Conservation (phyloP, 1,139 yeast genomes). For the Candida mesenterica region DNA sequence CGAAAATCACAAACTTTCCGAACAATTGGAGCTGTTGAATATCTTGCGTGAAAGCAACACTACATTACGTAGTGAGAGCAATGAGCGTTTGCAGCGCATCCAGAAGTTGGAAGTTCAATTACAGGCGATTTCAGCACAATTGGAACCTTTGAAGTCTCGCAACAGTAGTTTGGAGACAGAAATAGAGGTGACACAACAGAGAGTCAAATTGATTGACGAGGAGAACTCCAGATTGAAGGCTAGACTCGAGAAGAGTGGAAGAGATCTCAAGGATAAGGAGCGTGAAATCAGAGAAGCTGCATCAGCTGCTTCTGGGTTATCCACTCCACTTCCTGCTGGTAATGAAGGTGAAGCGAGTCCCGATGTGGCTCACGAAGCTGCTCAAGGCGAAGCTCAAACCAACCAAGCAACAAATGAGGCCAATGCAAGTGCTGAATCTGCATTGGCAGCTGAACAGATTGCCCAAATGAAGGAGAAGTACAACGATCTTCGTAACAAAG, state of each 20-base stretch:
- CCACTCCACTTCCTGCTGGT: background rate
- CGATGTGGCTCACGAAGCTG: slow-evolving; percentile 2
- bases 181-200: slow-evolving; percentile 33
- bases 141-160: slow-evolving; percentile 22
- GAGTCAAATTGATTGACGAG: slow-evolving; percentile 33
- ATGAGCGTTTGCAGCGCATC: slow-evolving; percentile 23
- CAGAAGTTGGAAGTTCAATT: slow-evolving; percentile 23
- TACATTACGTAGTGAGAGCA: slow-evolving; percentile 58
- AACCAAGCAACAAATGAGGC: slow-evolving; percentile 16
- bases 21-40: slow-evolving; percentile 66
- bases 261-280: slow-evolving; percentile 3
- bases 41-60: slow-evolving; percentile 73
- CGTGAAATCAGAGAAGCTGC: no score
- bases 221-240: slow-evolving; percentile 36
- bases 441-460: background rate
- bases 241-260: slow-evolving; percentile 8
- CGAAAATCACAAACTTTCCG: slow-evolving; percentile 54
- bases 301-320: slow-evolving; percentile 1
- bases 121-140: slow-evolving; percentile 14
- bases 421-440: slow-evolving; percentile 16
- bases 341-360: slow-evolving; percentile 2
- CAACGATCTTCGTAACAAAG: slow-evolving; percentile 31
- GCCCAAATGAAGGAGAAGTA: slow-evolving; percentile 23
- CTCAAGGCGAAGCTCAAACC: slow-evolving; percentile 11
- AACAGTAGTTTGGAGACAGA: slow-evolving; percentile 25